These are phyloP conservation scores for Vaccinium vitisidaea DNA, from an alignment of 148 eudicot genomes.

Conservation along the genomic window DNA sequence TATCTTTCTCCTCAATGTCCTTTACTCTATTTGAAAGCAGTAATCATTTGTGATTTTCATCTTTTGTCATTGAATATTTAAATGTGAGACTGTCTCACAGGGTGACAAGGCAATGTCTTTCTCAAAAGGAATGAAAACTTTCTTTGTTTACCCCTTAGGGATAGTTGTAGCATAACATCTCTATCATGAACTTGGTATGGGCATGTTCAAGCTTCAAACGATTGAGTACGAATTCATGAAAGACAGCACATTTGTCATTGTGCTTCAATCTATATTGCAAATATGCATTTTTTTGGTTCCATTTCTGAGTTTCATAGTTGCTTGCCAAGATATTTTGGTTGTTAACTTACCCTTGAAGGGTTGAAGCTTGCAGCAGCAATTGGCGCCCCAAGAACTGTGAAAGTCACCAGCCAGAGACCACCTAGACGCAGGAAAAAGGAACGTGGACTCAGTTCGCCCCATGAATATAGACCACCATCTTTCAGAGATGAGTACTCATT, in stretches of 20 bases:
- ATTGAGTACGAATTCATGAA: background rate
- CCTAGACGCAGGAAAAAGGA: conserved; percentile 82
- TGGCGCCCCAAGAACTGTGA: conserved; percentile 71
- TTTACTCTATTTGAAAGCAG: background rate
- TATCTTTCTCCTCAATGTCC: background rate
- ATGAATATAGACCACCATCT: conserved; percentile 75
- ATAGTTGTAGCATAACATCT: background rate
- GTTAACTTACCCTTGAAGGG: conserved; percentile 67
- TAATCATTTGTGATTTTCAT: background rate
- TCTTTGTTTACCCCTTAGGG: background rate
- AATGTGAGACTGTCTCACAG: background rate
- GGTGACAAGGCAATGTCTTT: background rate
- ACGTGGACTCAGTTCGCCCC: conserved; percentile 86
- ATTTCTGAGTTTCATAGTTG: background rate
- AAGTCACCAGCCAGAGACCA: conserved; percentile 85
- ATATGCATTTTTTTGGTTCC: background rate
- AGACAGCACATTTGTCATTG: background rate
- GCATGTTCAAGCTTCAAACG: background rate
- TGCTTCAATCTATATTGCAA: background rate
- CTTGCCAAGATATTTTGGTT: background rate
- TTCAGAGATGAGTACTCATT: conserved; percentile 92
- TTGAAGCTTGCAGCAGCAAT: conserved; percentile 98
- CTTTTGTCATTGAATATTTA: background rate
- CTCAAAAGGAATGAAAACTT: background rate
- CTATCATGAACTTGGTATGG: background rate